These are phyloP conservation scores for Tetrapisispora phaffii DNA, from an alignment of 805 yeast genomes.

Conservation along the genomic window DNA sequence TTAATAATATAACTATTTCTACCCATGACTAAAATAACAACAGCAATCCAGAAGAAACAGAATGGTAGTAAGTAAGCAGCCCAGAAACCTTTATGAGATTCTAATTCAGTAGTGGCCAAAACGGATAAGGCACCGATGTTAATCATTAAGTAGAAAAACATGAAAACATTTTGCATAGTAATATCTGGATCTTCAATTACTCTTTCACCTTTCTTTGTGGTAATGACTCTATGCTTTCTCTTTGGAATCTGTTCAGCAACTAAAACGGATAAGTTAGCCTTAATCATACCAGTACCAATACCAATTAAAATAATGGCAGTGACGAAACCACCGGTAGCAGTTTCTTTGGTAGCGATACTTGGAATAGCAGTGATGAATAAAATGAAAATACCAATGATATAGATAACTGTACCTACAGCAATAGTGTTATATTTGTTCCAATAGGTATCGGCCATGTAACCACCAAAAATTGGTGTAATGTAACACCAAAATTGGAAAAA, in stretches of 20 bases:
- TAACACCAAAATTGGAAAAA: conserved; percentile 79
- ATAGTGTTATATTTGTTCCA: conserved; percentile 68
- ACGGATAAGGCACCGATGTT: conserved; percentile 68
- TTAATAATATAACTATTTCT: conserved; percentile 45
- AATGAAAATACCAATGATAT: conserved; percentile 52
- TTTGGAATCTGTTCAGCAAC: conserved; percentile 68
- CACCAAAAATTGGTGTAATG: conserved; percentile 70
- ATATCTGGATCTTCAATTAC: conserved; percentile 62
- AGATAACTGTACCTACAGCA: conserved; percentile 47
- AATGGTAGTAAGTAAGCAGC: conserved; percentile 68
- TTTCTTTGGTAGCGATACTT: conserved; percentile 36
- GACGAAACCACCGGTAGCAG: conserved; percentile 54
- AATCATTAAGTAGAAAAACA: conserved; percentile 67
- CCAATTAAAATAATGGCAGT: conserved; percentile 44
- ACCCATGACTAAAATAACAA: conserved; percentile 43
- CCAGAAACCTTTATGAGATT: conserved; percentile 56
- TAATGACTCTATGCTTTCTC: conserved; percentile 48
- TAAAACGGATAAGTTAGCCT: conserved; percentile 57
- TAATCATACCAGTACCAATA: conserved; percentile 73
- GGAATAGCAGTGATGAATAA: conserved; percentile 65
- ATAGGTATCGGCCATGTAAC: conserved; percentile 63
- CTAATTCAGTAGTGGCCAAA: conserved; percentile 68
- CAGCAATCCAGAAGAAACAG: conserved; percentile 54
- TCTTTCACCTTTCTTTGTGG: conserved; percentile 49
- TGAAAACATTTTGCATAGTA: conserved; percentile 63